These are phyloP conservation scores for Malus hybrid DNA, from an alignment of 331 rosid species.

Conservation along the genomic window DNA sequence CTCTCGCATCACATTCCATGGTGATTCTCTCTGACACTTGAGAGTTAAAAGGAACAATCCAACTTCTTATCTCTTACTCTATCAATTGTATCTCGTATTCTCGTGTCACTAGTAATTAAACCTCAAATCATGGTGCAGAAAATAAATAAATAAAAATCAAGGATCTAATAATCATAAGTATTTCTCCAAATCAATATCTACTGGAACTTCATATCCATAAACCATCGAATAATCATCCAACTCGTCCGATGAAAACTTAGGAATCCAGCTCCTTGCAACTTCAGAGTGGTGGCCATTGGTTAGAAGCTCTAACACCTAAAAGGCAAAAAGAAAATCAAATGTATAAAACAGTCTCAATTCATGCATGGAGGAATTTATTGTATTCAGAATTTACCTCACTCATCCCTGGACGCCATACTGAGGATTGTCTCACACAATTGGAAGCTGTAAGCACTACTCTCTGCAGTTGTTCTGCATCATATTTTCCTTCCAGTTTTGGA, in stretches of 20 bases:
- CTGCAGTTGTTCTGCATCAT: conserved; percentile 54
- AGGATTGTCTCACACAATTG: conserved; percentile 72
- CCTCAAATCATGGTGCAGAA: conserved; percentile 1
- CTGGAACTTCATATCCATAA: conserved; percentile 69
- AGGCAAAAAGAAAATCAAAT: neutral
- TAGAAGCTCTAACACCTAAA: conserved; percentile 65
- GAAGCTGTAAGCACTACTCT: conserved; percentile 69
- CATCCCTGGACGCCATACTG: conserved; percentile 75
- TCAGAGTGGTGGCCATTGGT: conserved; percentile 45
- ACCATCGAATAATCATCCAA: conserved; percentile 85
- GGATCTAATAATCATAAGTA: conserved; percentile 30
- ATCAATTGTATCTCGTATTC: neutral
- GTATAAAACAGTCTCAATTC: neutral
- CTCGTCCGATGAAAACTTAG: conserved; percentile 66
- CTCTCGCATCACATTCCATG: neutral
- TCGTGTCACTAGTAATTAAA: conserved; percentile 11
- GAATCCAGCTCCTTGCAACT: conserved; percentile 50
- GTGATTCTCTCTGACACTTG: neutral
- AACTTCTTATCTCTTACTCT: neutral
- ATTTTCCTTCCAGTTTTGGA: conserved; percentile 60
- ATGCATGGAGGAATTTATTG: neutral
- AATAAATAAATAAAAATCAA: neutral
- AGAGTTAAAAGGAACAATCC: neutral
- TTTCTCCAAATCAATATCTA: conserved; percentile 49
- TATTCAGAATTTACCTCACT: conserved; percentile 44